Evolutionary conservation across 208 protist genomes (phyloP), one percentile per base, ranked within the genome.

Genomic region (Trypanosoma theileri): DNA sequence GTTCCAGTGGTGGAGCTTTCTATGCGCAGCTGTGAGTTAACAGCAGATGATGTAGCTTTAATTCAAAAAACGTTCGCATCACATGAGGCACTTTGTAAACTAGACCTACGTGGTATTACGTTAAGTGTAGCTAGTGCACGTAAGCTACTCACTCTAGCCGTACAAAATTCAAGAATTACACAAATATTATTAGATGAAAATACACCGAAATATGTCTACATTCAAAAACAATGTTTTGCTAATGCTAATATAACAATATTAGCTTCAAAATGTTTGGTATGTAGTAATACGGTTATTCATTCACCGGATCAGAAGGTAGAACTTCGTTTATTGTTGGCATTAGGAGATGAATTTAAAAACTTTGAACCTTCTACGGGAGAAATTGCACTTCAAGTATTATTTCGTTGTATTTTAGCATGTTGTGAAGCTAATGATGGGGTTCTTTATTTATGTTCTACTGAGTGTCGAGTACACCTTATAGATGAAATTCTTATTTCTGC

Each of bases 61-160:
- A 66, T 96, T 13, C 80, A 79, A 46, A 73, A 79, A 26, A 76
- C 75, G 4, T 83, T 96, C 44, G 54, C 42, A 13, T 58, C 51
- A 0, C 91, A 96, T 78, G 77, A 79, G 0, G 83, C 83, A 12
- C 64, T 96, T 48, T 66, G 82, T 52, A 82, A 81, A 51, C 79
- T 96, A 17, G 91, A 96, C 40, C 58, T 96, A 16, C 88, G 88
- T 45, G 88, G 85, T 12, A 83, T 90, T 64, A 8, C 26, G 0
- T 65, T 96, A 31, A 76, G 69, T 35, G 71, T 91, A 11, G 63
- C 65, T n/a, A 77, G 66, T 7, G 79, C 78, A 19, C 88, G 85
- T 58, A 69, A 78, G 46, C 64, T 96, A 19, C 67, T 92, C 40
- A 55, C 78, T 58, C 76, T 96, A 0, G 77, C 85, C 10, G 42